phyloP scores from a whole-genome alignment of 2,329 filamentous ascomycete species.

The Ophiostoma montium region DNA sequence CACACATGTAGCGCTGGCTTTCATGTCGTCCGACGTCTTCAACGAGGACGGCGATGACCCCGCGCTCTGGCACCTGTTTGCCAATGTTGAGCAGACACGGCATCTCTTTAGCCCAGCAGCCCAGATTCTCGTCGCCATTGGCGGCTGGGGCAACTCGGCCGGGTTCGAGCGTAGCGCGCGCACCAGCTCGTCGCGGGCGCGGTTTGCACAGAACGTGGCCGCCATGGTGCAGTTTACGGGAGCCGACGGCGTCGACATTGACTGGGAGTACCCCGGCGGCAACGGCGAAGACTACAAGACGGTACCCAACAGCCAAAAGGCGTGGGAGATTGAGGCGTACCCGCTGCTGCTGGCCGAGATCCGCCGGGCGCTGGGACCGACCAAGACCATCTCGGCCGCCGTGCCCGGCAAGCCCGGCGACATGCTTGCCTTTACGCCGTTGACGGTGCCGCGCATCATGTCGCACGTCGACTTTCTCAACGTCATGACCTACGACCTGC shows the following conservation, averaged over 20 bases:
- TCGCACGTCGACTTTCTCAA: conserved; percentile 51
- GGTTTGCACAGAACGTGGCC: conserved; percentile 50
- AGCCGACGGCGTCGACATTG: conserved; percentile 53
- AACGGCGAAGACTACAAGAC: conserved; percentile 57
- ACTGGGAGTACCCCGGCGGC: conserved; percentile 51
- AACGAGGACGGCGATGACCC: conserved; percentile 24
- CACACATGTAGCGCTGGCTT: conserved; percentile 45
- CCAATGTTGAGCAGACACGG: conserved; percentile 33
- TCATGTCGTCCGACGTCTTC: conserved; percentile 39
- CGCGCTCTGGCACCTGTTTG: conserved; percentile 37
- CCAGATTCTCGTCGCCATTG: conserved; percentile 56
- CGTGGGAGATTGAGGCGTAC: conserved; percentile 45
- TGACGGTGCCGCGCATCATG: conserved; percentile 44
- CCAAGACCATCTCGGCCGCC: conserved; percentile 51
- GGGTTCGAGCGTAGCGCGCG: conserved; percentile 47
- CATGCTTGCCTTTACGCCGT: conserved; percentile 49
- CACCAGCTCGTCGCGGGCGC: conserved; percentile 33
- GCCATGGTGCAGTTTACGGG: conserved; percentile 46
- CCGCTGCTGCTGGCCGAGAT: conserved; percentile 46
- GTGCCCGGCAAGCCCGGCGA: conserved; percentile 48
- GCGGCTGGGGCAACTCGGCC: conserved; percentile 57
- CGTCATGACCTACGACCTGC: conserved; percentile 59
- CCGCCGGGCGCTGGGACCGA: conserved; percentile 39
- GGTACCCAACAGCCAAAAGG: conserved; percentile 43
- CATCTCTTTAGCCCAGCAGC: conserved; percentile 34